Evolutionary conservation across 352 stramenopile species (phyloP).

Genomic region (Halophytophthora polymorphica): DNA sequence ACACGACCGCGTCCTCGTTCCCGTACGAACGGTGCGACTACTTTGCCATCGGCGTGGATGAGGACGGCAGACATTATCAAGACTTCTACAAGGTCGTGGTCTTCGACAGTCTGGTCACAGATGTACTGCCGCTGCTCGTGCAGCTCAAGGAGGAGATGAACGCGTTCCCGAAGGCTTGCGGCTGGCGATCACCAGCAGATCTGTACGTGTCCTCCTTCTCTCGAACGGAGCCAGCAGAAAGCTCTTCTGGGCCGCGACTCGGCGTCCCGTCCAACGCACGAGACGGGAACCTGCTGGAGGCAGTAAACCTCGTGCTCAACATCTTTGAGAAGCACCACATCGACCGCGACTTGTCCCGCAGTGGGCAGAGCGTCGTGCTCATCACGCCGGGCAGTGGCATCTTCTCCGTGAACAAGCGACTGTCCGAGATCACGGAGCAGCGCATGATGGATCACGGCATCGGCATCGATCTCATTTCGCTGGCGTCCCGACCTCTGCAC

Average conservation of each 20-base stretch:
- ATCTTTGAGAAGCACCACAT: conserved; percentile 99
- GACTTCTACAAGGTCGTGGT: conserved; percentile 86
- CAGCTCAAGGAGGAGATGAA: conserved; percentile 81
- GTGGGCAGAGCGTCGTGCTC: conserved; percentile 95
- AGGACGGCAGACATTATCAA: conserved; percentile 75
- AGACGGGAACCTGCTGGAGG: conserved; percentile 96
- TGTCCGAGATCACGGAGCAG: conserved; percentile 97
- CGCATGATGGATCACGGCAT: conserved; percentile 99
- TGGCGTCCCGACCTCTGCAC: conserved; percentile 93
- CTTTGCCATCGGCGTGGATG: conserved; percentile 70
- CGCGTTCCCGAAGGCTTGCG: conserved; percentile 62
- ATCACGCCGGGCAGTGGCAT: conserved; percentile 95
- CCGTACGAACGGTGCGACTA: conserved; percentile 59
- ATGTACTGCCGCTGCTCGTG: conserved; percentile 66
- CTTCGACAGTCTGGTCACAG: conserved; percentile 67
- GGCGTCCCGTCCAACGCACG: conserved; percentile 62
- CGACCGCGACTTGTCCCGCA: conserved; percentile 94
- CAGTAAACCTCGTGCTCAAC: conserved; percentile 98
- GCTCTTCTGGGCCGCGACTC: conserved; percentile 20
- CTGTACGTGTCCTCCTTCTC: conserved; percentile 37
- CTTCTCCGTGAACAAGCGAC: conserved; percentile 94
- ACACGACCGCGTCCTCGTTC: conserved; percentile 52
- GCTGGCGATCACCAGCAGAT: conserved; percentile 50
- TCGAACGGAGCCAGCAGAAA: conserved; percentile 8
- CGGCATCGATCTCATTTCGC: conserved; percentile 97